phyloP scores from a whole-genome alignment of 2,329 filamentous ascomycete species.

The Whalleya microplaca region DNA sequence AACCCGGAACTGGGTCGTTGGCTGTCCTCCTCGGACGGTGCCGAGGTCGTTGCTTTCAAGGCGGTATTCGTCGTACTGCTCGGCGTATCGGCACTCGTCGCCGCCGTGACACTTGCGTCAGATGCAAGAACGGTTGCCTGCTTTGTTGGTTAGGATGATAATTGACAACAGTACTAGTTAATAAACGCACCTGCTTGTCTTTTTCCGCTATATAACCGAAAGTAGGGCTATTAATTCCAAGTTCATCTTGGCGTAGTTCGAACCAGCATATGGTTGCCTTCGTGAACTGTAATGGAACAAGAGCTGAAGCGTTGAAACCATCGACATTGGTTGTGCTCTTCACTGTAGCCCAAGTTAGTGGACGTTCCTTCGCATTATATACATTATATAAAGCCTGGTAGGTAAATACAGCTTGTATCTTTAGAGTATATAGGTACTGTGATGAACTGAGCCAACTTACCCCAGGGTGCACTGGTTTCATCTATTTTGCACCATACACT shows the following conservation, averaged over 20 bases:
- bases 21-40: too few species aligned
- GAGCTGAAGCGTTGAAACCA: background rate
- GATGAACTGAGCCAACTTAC: background rate
- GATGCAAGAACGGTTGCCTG: background rate
- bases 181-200: background rate
- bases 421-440: too few species aligned
- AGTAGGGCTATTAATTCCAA: background rate
- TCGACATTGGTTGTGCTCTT: background rate
- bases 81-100: too few species aligned
- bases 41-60: too few species aligned
- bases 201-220: background rate
- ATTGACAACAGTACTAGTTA: background rate
- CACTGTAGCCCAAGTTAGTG: background rate
- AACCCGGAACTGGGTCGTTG: background rate
- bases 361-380: too few species aligned
- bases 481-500: background rate
- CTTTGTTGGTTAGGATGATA: background rate
- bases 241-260: background rate
- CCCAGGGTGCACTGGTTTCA: background rate
- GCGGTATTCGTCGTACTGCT: too few species aligned
- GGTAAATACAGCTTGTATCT: background rate
- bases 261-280: slow-evolving; percentile 4
- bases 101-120: background rate
- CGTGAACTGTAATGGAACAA: background rate
- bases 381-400: background rate